Conservation (phyloP, 257 asterid species). For the Avicennia marina region DNA sequence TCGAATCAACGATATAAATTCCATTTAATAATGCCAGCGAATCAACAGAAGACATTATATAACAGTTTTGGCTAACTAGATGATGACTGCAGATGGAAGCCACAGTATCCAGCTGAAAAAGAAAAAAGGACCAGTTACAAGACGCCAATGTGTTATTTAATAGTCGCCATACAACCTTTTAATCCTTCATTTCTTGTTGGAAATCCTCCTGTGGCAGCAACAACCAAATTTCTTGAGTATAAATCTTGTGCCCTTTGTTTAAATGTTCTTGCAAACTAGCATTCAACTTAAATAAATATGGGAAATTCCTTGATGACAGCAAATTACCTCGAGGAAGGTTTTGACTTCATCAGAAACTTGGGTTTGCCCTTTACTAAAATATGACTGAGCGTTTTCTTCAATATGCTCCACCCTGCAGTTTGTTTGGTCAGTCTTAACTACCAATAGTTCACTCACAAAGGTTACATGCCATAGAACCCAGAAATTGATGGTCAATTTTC, state of each 20-base stretch:
- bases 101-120: too few relatives aligned
- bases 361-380: conserved; percentile 61
- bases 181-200: conserved; percentile 25
- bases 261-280: not conserved
- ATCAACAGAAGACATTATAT: too few relatives aligned
- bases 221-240: conserved; percentile 5
- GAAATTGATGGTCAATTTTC: too few relatives aligned
- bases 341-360: conserved; percentile 61
- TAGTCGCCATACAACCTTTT: conserved; percentile 9
- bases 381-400: conserved; percentile 76
- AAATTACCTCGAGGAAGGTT: conserved; percentile 56
- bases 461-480: too few relatives aligned
- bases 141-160: too few relatives aligned
- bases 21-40: too few relatives aligned
- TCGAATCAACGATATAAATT: too few relatives aligned
- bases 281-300: not conserved
- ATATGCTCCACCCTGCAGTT: conserved; percentile 73
- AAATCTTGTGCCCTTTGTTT: not conserved
- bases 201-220: conserved; percentile 32
- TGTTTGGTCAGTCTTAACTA: not conserved
- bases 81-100: too few relatives aligned
- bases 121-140: too few relatives aligned
- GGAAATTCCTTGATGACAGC: not conserved
- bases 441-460: not conserved
- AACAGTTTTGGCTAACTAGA: too few relatives aligned